Base-by-base conservation (phyloP, 129 eudicot species). In the Lonicera japonica region DNA sequence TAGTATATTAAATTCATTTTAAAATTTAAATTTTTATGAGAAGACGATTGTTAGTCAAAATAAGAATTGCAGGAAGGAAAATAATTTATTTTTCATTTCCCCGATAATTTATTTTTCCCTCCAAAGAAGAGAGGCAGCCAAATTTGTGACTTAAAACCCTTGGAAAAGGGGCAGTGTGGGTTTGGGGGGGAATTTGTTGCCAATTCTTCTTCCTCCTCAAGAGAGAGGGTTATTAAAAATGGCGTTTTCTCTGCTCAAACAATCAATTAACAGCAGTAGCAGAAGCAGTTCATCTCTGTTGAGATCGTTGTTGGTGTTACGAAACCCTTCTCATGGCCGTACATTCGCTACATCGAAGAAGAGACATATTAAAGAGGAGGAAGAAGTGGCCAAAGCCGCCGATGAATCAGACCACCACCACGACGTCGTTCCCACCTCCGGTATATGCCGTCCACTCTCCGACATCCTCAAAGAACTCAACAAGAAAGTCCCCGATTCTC, bases 401-500 rank as follows among this genome's bases (percentile, higher is more conserved):
- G 61, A 18, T 36, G 78, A 76, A 11, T 20, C 58, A 24, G 43
- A 62, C 0, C 71, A 71, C 19, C 67, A 66, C 3, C 60, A 74
- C 16, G 82, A 79, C 51, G 75, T 0, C 25, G 52, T 76, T 58
- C 83, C 83, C 19, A 80, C 86, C 21, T 74, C 84, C 8, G 97
- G 90, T 18, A 84, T 87, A 13, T 73, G 96, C 80, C 80, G 95
- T 6, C 91, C 96, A 11, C 70, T 92, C 0, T 82, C 91, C 0
- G 88, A 87, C 21, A 87, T 87, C 19, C 82, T 87, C n/a, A 87
- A 84, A 39, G 95, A 91, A 70, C 57, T 91, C 48, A 91, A 87
- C 73, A 91, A 91, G 78, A 87, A 81, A 61, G 88, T 91, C 1
- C 98, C 98, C 8, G 98, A 91, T 40, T 73, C 86, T 9, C 86